Conservation (phyloP, 2,329 filamentous ascomycete genomes). For the Beauveria scarabaeidicola region DNA sequence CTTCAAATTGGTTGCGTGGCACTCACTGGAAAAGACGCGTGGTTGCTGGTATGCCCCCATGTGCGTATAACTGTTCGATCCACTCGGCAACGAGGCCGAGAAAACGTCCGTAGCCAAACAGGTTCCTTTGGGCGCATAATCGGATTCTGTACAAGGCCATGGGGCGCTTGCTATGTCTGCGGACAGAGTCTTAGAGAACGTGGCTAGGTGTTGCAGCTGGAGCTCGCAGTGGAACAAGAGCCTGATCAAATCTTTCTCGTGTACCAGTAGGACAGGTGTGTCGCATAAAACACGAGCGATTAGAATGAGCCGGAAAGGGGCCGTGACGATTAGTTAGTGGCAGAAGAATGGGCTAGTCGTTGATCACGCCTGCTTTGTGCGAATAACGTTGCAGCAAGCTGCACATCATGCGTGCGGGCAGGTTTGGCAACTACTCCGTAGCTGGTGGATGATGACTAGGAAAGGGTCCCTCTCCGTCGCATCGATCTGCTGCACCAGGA, state of each 20-base stretch:
- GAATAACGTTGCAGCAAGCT: neutral
- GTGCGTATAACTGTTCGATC: neutral
- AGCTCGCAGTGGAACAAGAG: neutral
- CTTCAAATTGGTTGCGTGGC: neutral
- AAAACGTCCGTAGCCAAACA: neutral
- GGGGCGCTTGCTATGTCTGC: too few relatives aligned
- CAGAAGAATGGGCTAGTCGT: neutral
- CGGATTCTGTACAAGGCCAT: too few relatives aligned
- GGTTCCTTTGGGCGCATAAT: neutral
- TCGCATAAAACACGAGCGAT: neutral
- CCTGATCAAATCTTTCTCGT: neutral
- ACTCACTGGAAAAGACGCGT: neutral
- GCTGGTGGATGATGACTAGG: too few relatives aligned
- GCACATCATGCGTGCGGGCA: neutral
- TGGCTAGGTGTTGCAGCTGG: neutral
- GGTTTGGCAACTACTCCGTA: too few relatives aligned
- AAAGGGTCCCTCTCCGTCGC: neutral
- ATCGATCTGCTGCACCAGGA: neutral
- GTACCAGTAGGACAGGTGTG: neutral
- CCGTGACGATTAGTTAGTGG: neutral
- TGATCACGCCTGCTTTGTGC: neutral
- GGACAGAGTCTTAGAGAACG: too few relatives aligned
- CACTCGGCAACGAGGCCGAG: conserved; percentile 5
- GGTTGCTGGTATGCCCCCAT: neutral
- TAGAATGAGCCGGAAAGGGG: neutral